Conservation (phyloP, 495 filamentous ascomycete species). For the Neurospora sp. region DNA sequence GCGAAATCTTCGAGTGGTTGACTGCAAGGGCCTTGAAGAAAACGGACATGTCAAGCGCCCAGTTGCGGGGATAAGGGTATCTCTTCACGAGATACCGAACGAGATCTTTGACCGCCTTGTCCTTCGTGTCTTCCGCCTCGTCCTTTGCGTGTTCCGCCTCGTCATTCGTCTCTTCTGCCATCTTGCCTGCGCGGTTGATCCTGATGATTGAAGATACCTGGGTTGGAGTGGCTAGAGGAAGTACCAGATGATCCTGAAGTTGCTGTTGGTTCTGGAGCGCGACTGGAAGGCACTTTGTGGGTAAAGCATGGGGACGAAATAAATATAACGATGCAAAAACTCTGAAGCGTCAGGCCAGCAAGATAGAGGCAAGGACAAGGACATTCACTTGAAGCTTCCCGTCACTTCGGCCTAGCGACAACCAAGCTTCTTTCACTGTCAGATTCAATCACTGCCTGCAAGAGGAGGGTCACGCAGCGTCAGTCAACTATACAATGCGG, state of each 20-base stretch:
- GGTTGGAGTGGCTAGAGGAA: too few species aligned
- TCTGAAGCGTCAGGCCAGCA: too few species aligned
- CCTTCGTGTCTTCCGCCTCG: background rate
- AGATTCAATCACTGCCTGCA: background rate
- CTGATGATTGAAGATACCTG: too few species aligned
- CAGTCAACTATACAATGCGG: background rate
- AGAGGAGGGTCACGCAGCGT: background rate
- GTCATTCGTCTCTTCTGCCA: background rate
- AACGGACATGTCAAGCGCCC: background rate
- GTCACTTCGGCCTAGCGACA: background rate
- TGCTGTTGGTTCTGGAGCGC: too few species aligned
- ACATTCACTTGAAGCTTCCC: background rate
- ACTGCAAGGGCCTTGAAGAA: background rate
- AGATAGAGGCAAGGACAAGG: too few species aligned
- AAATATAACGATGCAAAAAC: too few species aligned
- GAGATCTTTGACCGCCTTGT: background rate
- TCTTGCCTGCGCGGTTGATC: background rate
- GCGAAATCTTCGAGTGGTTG: too few species aligned
- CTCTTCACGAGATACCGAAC: background rate
- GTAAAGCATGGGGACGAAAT: too few species aligned
- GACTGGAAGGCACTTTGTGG: too few species aligned
- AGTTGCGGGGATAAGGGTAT: background rate
- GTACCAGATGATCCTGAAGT: too few species aligned
- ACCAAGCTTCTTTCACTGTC: background rate
- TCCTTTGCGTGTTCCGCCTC: too few species aligned